Evolutionary conservation across 768 basidiomycete species (phyloP).

Genomic region (Lyophyllum semitale): DNA sequence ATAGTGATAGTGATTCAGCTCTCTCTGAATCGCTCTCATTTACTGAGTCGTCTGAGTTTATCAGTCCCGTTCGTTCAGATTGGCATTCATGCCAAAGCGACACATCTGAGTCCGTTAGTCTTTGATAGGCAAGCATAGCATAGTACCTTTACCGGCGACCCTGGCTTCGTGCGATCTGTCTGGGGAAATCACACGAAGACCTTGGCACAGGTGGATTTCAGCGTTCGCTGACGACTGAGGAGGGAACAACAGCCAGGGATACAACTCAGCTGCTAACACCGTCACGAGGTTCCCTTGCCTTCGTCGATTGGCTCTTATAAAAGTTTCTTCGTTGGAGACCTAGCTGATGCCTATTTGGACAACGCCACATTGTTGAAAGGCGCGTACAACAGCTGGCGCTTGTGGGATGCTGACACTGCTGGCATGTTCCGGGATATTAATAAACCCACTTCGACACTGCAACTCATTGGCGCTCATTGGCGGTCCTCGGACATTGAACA

Average conservation of each 20-base stretch:
- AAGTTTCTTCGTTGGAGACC: constrained; percentile 6
- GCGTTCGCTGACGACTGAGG: constrained; percentile 53
- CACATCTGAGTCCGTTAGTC: constrained; percentile 55
- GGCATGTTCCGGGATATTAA: constrained; percentile 53
- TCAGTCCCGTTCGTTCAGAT: constrained; percentile 44
- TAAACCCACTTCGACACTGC: constrained; percentile 42
- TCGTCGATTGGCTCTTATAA: neutral
- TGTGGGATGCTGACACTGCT: constrained; percentile 43
- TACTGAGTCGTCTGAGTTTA: constrained; percentile 51
- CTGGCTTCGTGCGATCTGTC: constrained; percentile 38
- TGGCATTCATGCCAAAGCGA: constrained; percentile 40
- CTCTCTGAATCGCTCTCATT: constrained; percentile 53
- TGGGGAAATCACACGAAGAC: constrained; percentile 49
- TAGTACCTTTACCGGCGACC: constrained; percentile 48
- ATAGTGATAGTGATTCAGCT: constrained; percentile 28
- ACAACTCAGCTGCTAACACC: constrained; percentile 50
- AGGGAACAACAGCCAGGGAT: constrained; percentile 43
- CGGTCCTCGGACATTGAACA: no score
- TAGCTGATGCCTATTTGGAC: constrained; percentile 26
- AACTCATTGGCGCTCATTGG: constrained; percentile 54
- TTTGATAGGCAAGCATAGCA: constrained; percentile 41
- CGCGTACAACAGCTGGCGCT: constrained; percentile 39
- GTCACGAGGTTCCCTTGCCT: constrained; percentile 23
- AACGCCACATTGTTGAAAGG: constrained; percentile 41
- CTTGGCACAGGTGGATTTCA: constrained; percentile 34